Base-by-base conservation (phyloP, 352 stramenopile genomes). In the Globisporangium acanthophoron region DNA sequence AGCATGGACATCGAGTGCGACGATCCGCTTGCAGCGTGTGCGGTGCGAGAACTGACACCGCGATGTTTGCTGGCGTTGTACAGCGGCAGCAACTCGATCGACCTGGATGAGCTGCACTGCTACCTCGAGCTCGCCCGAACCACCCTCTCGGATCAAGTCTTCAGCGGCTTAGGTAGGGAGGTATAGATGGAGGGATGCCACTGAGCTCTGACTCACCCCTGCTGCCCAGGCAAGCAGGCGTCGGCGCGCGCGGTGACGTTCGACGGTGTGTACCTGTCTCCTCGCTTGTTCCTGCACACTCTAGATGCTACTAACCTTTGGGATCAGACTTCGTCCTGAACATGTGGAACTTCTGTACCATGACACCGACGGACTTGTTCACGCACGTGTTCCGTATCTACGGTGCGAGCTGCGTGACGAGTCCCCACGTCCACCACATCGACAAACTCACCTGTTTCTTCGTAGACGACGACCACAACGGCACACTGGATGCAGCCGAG, bases 261-360 rank as follows among this genome's bases (percentile, higher is more conserved):
- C 61, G 74, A 85, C 52, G 70, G 68, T 71, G 50, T 29, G 7
- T 12, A 7, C 6, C 7, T 8, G 31, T 11, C 31, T 15, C 37
- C 11, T 7, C 37, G 13, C 5, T 43, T 13, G 4, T 18, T 43
- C 12, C 1, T 15, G 12, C 3, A 43, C 5, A 18, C 37, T 43
- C 13, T 15, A 1, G 12, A 43, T 43, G 5, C 12, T 13, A 18
- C 11, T 43, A 9, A 39, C 12, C 37, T 43, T 5, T 41, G 5
- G 48, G 2, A 7, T 16, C 46, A 78, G 74, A 82, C 64, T 84
- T 86, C 52, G 51, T 86, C 13, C 39, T 80, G 29, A 84, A 84
- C 51, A 64, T 80, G 2, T 86, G 76, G 76, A 86, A 79, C 35
- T 80, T 84, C 44, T 84, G 76, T 41, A 82, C 74, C 3, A 86